These are phyloP conservation scores for Pythium aphanidermatum DNA, from an alignment of 352 stramenopile genomes.

Conservation along the genomic window DNA sequence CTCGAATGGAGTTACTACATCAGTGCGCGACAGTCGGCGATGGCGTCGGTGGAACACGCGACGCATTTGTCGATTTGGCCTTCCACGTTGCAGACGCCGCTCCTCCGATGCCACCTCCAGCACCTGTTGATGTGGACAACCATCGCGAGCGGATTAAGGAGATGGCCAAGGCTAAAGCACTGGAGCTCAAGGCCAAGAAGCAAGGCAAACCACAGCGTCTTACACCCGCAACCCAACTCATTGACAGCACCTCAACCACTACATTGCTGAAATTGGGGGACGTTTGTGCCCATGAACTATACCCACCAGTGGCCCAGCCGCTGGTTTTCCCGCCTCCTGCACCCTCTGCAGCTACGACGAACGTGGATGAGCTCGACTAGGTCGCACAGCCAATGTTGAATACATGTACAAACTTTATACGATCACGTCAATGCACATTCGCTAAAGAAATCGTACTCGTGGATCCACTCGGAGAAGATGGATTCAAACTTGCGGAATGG, in stretches of 20 bases:
- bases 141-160: constrained; percentile 6
- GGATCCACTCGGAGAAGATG: constrained; percentile 57
- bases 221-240: too few species aligned
- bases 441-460: constrained; percentile 63
- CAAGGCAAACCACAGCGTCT: too few species aligned
- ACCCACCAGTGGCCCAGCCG: constrained; percentile 2
- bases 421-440: constrained; percentile 26
- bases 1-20: constrained; percentile 52
- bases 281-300: neutral
- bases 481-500: constrained; percentile 44
- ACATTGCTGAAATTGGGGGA: too few species aligned
- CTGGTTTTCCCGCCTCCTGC: constrained; percentile 16
- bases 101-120: neutral
- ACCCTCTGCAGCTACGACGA: constrained; percentile 22
- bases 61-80: constrained; percentile 43
- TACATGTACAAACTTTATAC: constrained; percentile 6
- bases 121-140: constrained; percentile 6
- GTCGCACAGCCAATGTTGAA: neutral
- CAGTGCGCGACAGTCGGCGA: constrained; percentile 65
- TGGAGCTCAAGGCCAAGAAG: constrained; percentile 9
- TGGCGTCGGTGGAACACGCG: constrained; percentile 21
- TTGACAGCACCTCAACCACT: too few species aligned
- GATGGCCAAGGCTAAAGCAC: constrained; percentile 3
- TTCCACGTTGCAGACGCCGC: constrained; percentile 21
- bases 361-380: constrained; percentile 51